phyloP scores from a whole-genome alignment of 2,329 filamentous ascomycete species.

The Orbilia brochopaga region DNA sequence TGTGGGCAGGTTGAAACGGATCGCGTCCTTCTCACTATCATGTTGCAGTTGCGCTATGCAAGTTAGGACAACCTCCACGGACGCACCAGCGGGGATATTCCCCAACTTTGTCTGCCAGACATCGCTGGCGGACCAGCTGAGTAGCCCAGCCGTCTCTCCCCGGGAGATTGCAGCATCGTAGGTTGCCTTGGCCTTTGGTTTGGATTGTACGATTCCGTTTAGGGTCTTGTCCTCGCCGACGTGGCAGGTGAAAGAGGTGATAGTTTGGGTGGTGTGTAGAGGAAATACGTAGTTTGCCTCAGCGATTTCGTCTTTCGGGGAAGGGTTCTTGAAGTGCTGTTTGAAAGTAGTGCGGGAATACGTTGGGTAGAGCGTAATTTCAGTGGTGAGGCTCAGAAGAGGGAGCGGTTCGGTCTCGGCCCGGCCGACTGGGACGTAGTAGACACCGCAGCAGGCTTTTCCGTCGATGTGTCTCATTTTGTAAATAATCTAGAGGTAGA shows the following conservation, averaged over 20 bases:
- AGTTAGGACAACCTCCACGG: slow-evolving; percentile 65
- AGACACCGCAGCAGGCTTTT: slow-evolving; percentile 28
- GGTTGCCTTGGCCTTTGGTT: slow-evolving; percentile 66
- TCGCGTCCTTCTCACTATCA: slow-evolving; percentile 70
- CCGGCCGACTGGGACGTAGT: slow-evolving; percentile 26
- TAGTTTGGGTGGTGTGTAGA: slow-evolving; percentile 73
- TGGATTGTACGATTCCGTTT: slow-evolving; percentile 71
- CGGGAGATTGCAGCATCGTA: slow-evolving; percentile 67
- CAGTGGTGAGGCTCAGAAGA: slow-evolving; percentile 32
- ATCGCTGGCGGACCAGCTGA: slow-evolving; percentile 69
- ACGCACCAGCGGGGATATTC: slow-evolving; percentile 67
- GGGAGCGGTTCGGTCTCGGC: slow-evolving; percentile 24
- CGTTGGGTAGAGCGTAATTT: slow-evolving; percentile 47
- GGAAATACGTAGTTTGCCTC: slow-evolving; percentile 73
- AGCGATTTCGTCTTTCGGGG: slow-evolving; percentile 59
- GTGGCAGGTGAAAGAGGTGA: slow-evolving; percentile 71
- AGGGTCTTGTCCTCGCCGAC: slow-evolving; percentile 67
- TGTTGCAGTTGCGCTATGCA: slow-evolving; percentile 76
- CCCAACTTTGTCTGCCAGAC: slow-evolving; percentile 73
- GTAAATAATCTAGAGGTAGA: background rate
- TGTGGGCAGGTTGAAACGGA: slow-evolving; percentile 73
- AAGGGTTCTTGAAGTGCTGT: slow-evolving; percentile 69
- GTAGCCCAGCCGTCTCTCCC: slow-evolving; percentile 69
- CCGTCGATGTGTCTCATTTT: slow-evolving; percentile 36
- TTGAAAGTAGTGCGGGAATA: slow-evolving; percentile 61